A percentile compares a stretch with the other conserved stretches of the same genome.
Evolutionary conservation across 1,284 basidiomycete species (phyloP).

Genomic region (Cerioporus squamosus): DNA sequence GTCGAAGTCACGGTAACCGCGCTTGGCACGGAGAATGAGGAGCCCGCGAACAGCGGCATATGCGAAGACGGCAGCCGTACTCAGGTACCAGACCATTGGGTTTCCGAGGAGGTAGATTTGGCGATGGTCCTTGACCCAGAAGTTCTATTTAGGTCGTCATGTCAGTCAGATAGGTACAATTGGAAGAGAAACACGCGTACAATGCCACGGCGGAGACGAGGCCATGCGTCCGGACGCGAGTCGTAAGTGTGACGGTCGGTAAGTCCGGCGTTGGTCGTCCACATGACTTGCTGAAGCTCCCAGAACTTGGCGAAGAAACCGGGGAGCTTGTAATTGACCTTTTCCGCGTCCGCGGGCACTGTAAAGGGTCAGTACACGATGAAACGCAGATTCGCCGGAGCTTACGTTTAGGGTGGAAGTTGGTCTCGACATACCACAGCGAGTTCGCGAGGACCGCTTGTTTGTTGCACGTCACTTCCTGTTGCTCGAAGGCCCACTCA

Average conservation of each 20-base stretch:
- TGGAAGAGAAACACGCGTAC: conserved; percentile 49
- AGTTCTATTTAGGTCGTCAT: conserved; percentile 62
- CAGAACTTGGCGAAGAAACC: conserved; percentile 90
- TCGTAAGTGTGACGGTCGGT: conserved; percentile 96
- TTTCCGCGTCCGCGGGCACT: conserved; percentile 76
- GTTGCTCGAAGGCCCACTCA: conserved; percentile 98
- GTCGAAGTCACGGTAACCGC: conserved; percentile 91
- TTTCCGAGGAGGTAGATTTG: conserved; percentile 98
- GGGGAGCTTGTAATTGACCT: conserved; percentile 88
- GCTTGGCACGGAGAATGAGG: conserved; percentile 86
- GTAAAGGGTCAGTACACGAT: not conserved
- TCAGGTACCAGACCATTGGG: conserved; percentile 90
- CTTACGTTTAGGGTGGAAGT: conserved; percentile 77
- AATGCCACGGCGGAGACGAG: conserved; percentile 88
- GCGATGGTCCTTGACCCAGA: conserved; percentile 96
- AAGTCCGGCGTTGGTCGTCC: conserved; percentile 95
- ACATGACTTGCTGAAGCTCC: conserved; percentile 96
- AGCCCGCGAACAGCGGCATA: conserved; percentile 78
- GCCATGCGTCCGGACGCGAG: conserved; percentile 91
- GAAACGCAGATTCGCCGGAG: conserved; percentile 22
- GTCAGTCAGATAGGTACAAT: not conserved
- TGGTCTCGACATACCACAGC: conserved; percentile 94
- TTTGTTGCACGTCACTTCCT: conserved; percentile 98
- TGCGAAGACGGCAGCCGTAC: conserved; percentile 69
- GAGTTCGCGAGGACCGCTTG: conserved; percentile 92